Base-by-base conservation (phyloP, 1,139 yeast species). In the Kluyveromyces marxianus region DNA sequence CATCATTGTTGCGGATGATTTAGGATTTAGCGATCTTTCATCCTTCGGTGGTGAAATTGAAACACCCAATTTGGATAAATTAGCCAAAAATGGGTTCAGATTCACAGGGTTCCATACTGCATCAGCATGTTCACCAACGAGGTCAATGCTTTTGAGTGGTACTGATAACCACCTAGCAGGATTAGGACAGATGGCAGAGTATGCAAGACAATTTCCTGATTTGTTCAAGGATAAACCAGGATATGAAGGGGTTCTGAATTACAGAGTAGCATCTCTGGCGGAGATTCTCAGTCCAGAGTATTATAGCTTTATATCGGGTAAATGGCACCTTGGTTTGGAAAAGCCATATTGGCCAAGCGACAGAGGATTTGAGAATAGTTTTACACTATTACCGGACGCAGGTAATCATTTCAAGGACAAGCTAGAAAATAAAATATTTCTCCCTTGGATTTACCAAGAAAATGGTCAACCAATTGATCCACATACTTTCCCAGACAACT, bases 131-230 rank as follows among this genome's bases (percentile, higher is more conserved):
- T 77, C 83, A 2, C 83, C 84, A 3, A 79, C 84, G 0, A 63
- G 83, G 49, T 77, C 83, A 8, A 79, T 79, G 80, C 65, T 79
- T 6, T 63, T 79, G 38, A 74, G 80, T 2, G 84, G 83, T 2
- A 77, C 82, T 0, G 83, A 77, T 52, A 76, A 77, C 54, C 83
- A 77, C 48, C 71, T 77, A 57, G 82, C 82, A 7, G 83, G 83
- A 0, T 59, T 77, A 47, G 82, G 82, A 3, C 81, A 77, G 55
- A 76, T 77, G 81, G 74, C 72, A 0, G 83, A 77, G 54, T 72
- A 70, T 56, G 66, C 70, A 0, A 46, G 40, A 31, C 50, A 61
- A 24, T 59, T 65, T 37, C 74, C 75, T 1, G 71, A 70, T 36
- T 55, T 51, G 29, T 69, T 74, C 40, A 59, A 48, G n/a, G 75